Base-by-base conservation (phyloP, 1,284 basidiomycete genomes). In the Ustilago sp. region DNA sequence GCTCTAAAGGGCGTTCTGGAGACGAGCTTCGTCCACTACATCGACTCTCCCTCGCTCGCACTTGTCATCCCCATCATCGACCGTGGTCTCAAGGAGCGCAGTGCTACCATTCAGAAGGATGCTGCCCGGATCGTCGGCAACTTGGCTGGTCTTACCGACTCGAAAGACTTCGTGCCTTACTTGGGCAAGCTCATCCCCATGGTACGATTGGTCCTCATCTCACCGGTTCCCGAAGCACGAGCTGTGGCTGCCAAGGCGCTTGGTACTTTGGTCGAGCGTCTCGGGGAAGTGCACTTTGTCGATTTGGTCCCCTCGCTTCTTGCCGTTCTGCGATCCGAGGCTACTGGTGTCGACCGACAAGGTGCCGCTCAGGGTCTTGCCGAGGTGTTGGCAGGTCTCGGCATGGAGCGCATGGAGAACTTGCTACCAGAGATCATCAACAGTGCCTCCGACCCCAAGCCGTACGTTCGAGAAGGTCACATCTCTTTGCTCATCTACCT, bases 101-200 rank as follows among this genome's bases (percentile, higher is more conserved):
- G 93, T 23, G 93, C 97, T 0, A 94, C 97, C 61, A 93, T 92
- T 13, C 98, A 99, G 88, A 93, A 93, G 87, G 96, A 96, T 86
- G 94, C 96, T 9, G 94, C 94, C 0, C 94, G 96, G 85, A 99
- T 99, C 74, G 94, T 99, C 47, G 97, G 97, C 35, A 98, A 99
- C 85, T 90, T 99, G 74, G 86, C 87, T 93, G 94, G 83, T 7
- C 89, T 99, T 50, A 99, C 97, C 1, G 95, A 99, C 80, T 91
- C 94, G 0, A 94, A 95, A 83, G 96, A 99, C 87, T 95, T 99
- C 79, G 92, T 96, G n/a, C 95, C 97, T 0, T 98, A 99, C 87
- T 89, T 99, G 8, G 89, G 91, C 48, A 90, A 92, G 68, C 90
- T 99, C 47, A 89, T 99, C 69, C 97, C 97, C 0, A 89, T 98